Evolutionary conservation across 495 filamentous ascomycete genomes (phyloP), one percentile per base, ranked within the genome.

Genomic region (Xylaria sp.): DNA sequence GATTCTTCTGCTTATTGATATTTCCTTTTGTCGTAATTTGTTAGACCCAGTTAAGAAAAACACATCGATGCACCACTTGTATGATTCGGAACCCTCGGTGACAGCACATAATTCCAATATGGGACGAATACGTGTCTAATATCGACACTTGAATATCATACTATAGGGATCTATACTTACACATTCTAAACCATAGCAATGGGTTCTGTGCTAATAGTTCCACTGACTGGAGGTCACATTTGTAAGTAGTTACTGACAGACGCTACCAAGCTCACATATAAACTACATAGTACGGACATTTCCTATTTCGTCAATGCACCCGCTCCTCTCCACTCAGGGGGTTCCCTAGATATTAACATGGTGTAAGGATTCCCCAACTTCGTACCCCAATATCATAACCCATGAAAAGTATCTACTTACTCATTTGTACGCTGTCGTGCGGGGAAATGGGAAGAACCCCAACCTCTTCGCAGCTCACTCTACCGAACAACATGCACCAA

Each of bases 361-460:
- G 21, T 24, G n/a, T 43, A 50, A 37, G 43, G 41, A 44, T 58
- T 68, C 66, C 21, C 37, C 66, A 68, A 68, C 9, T 46, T 21
- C n/a, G 12, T 37, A 61, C 53, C 26, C 53, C 66, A 61, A 67
- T 21, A 48, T 48, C 21, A 29, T n/a, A 26, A 15, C 12, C 40
- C 17, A 17, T 26, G 31, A 46, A 33, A 31, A 7, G 3, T 0
- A 59, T 9, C 21, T 5, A 26, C n/a, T n/a, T n/a, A n/a, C n/a
- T n/a, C n/a, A n/a, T n/a, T 12, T 1, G 35, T 12, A n/a, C 17
- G 35, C 6, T 8, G n/a, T 21, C 21, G 41, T 68, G 66, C 66
- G 66, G 66, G 26, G 66, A 59, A 61, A 46, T 41, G 53, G 26
- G 66, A 37, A 43, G 33, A 58, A 68, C 55, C 53, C 46, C 46